These are phyloP conservation scores for Fraxinus sp. DNA, from an alignment of 305 asterid species.

Conservation along the genomic window DNA sequence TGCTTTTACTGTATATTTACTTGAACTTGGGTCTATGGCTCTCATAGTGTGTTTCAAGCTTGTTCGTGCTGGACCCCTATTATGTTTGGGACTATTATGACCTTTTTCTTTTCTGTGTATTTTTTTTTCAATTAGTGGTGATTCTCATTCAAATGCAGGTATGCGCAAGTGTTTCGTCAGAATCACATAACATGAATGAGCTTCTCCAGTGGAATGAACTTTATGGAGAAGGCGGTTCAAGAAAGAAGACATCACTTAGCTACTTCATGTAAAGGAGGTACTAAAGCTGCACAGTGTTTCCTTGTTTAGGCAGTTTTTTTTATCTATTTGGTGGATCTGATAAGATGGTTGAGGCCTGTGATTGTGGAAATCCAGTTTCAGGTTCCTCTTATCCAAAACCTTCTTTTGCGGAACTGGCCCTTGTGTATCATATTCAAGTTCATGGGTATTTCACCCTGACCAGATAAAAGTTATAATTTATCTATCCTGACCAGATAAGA, in stretches of 20 bases:
- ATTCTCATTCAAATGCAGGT: constrained; percentile 39
- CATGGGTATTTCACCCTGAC: constrained; percentile 22
- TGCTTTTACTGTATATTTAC: background rate
- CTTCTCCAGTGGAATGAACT: constrained; percentile 77
- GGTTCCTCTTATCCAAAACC: constrained; percentile 36
- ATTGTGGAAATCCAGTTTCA: constrained; percentile 28
- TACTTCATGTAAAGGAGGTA: constrained; percentile 63
- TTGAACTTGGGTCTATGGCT: background rate
- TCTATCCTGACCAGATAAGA: background rate
- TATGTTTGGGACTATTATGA: background rate
- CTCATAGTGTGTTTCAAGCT: background rate
- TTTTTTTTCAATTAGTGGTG: background rate
- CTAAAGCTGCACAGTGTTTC: constrained; percentile 38
- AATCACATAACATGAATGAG: constrained; percentile 71
- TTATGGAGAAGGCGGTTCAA: constrained; percentile 80
- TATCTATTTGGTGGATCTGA: constrained; percentile 15
- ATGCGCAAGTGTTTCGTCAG: constrained; percentile 80
- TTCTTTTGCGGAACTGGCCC: constrained; percentile 13
- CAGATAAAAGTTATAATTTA: background rate
- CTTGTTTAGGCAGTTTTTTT: constrained; percentile 21
- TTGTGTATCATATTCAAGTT: constrained; percentile 38
- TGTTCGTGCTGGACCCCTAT: background rate
- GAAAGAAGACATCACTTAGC: constrained; percentile 67
- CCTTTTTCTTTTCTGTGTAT: background rate
- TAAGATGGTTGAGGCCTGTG: constrained; percentile 25